Percentiles rank a stretch among this genome's conserved stretches.
These are phyloP conservation scores for Rhazya stricta DNA, from an alignment of 257 asterid genomes.

Conservation along the genomic window DNA sequence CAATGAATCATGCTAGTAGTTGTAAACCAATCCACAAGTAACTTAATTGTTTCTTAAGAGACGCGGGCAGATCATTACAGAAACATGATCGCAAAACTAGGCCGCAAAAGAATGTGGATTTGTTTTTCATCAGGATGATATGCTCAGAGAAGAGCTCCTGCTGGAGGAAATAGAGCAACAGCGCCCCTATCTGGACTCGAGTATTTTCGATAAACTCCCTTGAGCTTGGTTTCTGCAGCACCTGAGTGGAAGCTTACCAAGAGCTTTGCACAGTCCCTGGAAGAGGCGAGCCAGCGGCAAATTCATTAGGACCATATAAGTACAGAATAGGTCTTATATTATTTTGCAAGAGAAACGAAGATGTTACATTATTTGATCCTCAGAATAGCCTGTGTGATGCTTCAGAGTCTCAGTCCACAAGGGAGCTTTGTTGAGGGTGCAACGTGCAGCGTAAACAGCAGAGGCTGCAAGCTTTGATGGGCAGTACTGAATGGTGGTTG, in stretches of 20 bases:
- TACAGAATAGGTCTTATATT: too few relatives aligned
- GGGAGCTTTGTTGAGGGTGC: conserved; percentile 52
- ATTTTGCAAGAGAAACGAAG: not conserved
- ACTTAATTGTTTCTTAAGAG: not conserved
- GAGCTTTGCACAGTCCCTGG: conserved; percentile 59
- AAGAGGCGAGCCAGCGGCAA: not conserved
- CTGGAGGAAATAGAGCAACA: conserved; percentile 72
- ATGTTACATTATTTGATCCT: conserved; percentile 49
- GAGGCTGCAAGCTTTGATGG: conserved; percentile 72
- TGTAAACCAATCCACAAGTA: conserved; percentile 19
- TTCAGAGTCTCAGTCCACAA: conserved; percentile 67
- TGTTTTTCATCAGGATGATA: conserved; percentile 6
- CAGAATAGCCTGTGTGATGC: conserved; percentile 61
- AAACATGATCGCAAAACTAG: conserved; percentile 24
- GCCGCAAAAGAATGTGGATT: conserved; percentile 5
- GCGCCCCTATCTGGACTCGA: conserved; percentile 50
- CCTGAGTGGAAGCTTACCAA: conserved; percentile 53
- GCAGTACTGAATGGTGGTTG: conserved; percentile 29
- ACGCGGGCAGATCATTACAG: conserved; percentile 36
- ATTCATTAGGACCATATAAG: not conserved
- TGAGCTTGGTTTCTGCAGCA: conserved; percentile 53
- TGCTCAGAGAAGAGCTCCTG: conserved; percentile 31
- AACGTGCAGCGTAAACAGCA: conserved; percentile 77
- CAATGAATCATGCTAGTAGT: too few relatives aligned
- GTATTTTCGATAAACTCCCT: conserved; percentile 54